A percentile compares a stretch with the other conserved stretches of the same genome.
These are phyloP conservation scores for Aspergillus cavernicola DNA, from an alignment of 495 filamentous ascomycete genomes.

Conservation along the genomic window DNA sequence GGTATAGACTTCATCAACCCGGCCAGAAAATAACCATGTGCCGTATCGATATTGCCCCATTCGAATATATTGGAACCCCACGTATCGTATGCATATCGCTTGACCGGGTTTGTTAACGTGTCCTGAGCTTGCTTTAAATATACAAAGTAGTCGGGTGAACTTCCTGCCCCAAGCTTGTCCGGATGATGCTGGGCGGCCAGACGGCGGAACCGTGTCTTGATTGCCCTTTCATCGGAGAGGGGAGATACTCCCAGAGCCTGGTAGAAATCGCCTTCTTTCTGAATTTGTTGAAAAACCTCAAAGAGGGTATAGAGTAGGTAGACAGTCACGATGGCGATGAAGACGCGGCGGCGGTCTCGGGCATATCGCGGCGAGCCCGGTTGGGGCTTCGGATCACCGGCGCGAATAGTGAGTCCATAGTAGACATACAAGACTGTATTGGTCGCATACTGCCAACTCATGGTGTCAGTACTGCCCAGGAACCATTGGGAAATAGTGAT, in stretches of 20 bases:
- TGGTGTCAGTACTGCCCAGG: constrained; percentile 1
- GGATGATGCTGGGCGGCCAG: constrained; percentile 85
- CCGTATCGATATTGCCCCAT: constrained; percentile 66
- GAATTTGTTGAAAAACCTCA: constrained; percentile 81
- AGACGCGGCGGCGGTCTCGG: constrained; percentile 73
- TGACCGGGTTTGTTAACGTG: constrained; percentile 71
- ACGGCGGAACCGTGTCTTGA: constrained; percentile 82
- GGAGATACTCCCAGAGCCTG: constrained; percentile 63
- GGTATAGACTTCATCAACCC: constrained; percentile 57
- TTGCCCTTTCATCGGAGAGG: constrained; percentile 63
- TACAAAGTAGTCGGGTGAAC: constrained; percentile 64
- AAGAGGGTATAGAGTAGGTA: constrained; percentile 95
- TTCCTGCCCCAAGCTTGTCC: constrained; percentile 62
- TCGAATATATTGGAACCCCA: constrained; percentile 73
- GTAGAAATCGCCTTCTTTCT: constrained; percentile 71
- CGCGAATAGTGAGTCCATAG: constrained; percentile 87
- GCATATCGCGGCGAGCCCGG: constrained; percentile 66
- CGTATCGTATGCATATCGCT: constrained; percentile 88
- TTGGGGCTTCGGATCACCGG: constrained; percentile 75
- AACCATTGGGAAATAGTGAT: background rate
- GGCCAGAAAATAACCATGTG: constrained; percentile 66
- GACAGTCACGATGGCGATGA: constrained; percentile 70
- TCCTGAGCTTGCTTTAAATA: constrained; percentile 80
- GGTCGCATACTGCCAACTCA: constrained; percentile 61
- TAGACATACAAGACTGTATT: constrained; percentile 75